These are phyloP conservation scores for Babesia sp. DNA, from an alignment of 169 alveolate genomes.

Conservation along the genomic window DNA sequence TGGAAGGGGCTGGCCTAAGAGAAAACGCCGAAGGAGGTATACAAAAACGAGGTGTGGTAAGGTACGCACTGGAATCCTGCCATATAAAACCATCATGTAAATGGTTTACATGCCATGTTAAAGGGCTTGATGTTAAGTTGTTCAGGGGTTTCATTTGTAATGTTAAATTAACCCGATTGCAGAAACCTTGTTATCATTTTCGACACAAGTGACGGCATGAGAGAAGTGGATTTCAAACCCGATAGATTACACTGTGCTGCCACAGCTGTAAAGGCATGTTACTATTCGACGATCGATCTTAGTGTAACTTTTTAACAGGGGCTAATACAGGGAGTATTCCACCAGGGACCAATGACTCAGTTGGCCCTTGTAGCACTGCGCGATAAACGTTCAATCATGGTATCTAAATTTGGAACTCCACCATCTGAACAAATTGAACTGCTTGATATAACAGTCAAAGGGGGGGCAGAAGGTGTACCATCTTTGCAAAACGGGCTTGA, in stretches of 20 bases:
- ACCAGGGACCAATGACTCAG: slow-evolving; percentile 76
- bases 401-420: slow-evolving; percentile 70
- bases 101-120: neutral
- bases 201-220: slow-evolving; percentile 76
- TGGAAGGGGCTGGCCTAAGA: slow-evolving; percentile 1
- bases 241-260: slow-evolving; percentile 72
- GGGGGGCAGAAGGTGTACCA: slow-evolving; percentile 75
- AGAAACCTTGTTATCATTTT: slow-evolving; percentile 73
- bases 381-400: slow-evolving; percentile 68
- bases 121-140: neutral
- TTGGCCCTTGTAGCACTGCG: slow-evolving; percentile 72
- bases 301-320: slow-evolving; percentile 17
- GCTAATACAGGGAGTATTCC: slow-evolving; percentile 65
- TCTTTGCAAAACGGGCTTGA: slow-evolving; percentile 78
- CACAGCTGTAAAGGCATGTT: slow-evolving; percentile 70
- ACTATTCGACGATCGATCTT: neutral
- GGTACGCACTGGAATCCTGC: slow-evolving; percentile 59
- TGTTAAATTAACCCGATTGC: neutral
- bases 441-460: slow-evolving; percentile 48
- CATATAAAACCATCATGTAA: neutral
- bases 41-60: slow-evolving; percentile 68
- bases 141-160: neutral
- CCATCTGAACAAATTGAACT: slow-evolving; percentile 65
- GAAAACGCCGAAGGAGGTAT: slow-evolving; percentile 36
- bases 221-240: slow-evolving; percentile 78